A percentile compares a stretch with the other conserved stretches of the same genome.
phyloP scores from a whole-genome alignment of 163 green algal genomes.

The Scenedesmus sp. region DNA sequence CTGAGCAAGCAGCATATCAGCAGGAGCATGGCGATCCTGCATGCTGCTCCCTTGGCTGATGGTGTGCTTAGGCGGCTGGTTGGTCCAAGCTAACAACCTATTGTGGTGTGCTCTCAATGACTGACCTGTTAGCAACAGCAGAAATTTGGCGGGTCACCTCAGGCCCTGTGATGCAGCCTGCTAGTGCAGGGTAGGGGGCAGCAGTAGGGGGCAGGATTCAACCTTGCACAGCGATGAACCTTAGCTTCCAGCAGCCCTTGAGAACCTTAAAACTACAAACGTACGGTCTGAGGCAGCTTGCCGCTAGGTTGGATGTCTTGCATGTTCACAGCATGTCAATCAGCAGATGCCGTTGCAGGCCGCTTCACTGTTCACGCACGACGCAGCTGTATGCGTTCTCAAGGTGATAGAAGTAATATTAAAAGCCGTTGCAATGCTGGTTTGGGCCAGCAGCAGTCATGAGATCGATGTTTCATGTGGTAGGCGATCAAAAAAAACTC shows the following conservation, averaged over 20 bases:
- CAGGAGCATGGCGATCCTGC: background rate
- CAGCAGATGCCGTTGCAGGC: background rate
- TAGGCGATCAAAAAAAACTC: background rate
- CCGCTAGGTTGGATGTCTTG: background rate
- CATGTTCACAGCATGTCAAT: background rate
- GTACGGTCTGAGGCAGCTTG: background rate
- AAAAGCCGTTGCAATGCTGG: too few relatives aligned
- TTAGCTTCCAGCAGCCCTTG: too few relatives aligned
- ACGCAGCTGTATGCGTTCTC: too few relatives aligned
- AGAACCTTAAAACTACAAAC: too few relatives aligned
- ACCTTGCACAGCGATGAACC: too few relatives aligned
- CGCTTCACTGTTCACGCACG: background rate
- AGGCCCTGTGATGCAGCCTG: too few relatives aligned
- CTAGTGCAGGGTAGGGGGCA: too few relatives aligned
- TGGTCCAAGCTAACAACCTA: background rate
- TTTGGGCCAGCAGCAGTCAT: background rate
- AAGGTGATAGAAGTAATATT: too few relatives aligned
- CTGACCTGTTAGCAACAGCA: background rate
- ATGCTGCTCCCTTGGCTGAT: background rate
- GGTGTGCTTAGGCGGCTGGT: background rate
- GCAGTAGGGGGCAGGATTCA: too few relatives aligned
- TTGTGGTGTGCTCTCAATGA: background rate
- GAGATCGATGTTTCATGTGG: background rate
- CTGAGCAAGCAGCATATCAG: constrained; percentile 5
- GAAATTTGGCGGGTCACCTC: too few relatives aligned